Evolutionary conservation across 2,329 filamentous ascomycete genomes (phyloP).

Genomic region (Cadophora luteo-olivacea): DNA sequence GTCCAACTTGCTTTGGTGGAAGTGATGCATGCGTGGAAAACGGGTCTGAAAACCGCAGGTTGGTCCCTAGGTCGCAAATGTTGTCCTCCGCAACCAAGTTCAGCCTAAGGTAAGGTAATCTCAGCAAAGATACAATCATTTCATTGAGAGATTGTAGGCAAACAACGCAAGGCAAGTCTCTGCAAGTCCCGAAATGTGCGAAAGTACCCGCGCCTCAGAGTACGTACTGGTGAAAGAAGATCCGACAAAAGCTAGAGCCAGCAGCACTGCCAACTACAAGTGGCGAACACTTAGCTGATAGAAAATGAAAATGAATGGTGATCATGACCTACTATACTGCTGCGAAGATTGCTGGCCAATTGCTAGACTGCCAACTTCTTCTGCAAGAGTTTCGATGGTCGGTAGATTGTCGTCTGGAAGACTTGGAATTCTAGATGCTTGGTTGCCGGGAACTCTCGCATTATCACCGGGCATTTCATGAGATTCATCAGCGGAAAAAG

Average conservation of each 20-base stretch:
- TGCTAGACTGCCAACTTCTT: slow-evolving; percentile 14
- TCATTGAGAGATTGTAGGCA: no score
- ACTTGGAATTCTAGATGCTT: not conserved
- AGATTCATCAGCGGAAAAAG: not conserved
- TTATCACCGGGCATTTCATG: not conserved
- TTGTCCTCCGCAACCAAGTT: not conserved
- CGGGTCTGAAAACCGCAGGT: not conserved
- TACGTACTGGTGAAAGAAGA: slow-evolving; percentile 6
- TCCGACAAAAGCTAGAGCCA: not conserved
- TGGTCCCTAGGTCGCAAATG: not conserved
- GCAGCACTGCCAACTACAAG: slow-evolving; percentile 7
- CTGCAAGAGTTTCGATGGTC: not conserved
- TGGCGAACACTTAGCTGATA: not conserved
- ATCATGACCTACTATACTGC: not conserved
- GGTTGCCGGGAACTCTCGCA: not conserved
- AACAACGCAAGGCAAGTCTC: no score
- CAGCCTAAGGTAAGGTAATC: not conserved
- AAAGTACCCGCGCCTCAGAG: no score
- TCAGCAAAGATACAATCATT: no score
- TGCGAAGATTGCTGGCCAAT: slow-evolving; percentile 1
- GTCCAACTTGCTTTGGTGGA: not conserved
- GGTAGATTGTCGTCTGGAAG: not conserved
- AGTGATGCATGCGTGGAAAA: not conserved
- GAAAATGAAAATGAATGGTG: not conserved
- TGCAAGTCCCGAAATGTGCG: no score